Evolutionary conservation across 73 alveolate species (phyloP).

Genomic region (Durusdinium trenchii): DNA sequence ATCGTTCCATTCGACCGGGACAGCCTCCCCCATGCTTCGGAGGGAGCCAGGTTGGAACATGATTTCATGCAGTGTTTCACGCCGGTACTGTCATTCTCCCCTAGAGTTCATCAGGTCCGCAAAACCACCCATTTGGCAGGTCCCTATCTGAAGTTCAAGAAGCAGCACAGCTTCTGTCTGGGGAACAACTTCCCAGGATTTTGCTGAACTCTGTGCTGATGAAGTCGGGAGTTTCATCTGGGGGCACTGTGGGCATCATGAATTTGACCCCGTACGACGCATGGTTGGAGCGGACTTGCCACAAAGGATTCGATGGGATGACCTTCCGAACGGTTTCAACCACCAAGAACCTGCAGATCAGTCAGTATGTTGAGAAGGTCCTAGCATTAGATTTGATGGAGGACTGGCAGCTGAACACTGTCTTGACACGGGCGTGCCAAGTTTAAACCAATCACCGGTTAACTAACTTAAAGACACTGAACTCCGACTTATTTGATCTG

Average conservation of each 20-base stretch:
- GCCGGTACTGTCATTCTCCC: too few relatives aligned
- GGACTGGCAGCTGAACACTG: too few relatives aligned
- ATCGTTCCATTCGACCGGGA: too few relatives aligned
- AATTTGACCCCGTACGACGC: neutral
- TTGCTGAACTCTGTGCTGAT: neutral
- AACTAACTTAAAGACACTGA: too few relatives aligned
- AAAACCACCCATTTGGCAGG: too few relatives aligned
- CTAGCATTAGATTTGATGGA: neutral
- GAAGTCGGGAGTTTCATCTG: neutral
- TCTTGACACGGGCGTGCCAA: too few relatives aligned
- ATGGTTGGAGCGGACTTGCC: neutral
- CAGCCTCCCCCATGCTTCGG: too few relatives aligned
- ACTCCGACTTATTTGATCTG: too few relatives aligned
- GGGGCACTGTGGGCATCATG: neutral
- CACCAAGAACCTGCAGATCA: neutral
- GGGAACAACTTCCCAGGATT: neutral
- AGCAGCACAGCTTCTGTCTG: neutral
- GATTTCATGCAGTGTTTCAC: too few relatives aligned
- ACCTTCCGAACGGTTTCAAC: neutral
- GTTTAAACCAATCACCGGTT: too few relatives aligned
- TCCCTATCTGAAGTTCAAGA: neutral
- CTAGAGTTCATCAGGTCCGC: too few relatives aligned
- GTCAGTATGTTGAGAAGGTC: neutral
- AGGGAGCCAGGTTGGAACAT: too few relatives aligned
- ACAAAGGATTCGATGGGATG: neutral